These are phyloP conservation scores for Pouteria campechiana DNA, from an alignment of 179 eudicot genomes.

Conservation along the genomic window DNA sequence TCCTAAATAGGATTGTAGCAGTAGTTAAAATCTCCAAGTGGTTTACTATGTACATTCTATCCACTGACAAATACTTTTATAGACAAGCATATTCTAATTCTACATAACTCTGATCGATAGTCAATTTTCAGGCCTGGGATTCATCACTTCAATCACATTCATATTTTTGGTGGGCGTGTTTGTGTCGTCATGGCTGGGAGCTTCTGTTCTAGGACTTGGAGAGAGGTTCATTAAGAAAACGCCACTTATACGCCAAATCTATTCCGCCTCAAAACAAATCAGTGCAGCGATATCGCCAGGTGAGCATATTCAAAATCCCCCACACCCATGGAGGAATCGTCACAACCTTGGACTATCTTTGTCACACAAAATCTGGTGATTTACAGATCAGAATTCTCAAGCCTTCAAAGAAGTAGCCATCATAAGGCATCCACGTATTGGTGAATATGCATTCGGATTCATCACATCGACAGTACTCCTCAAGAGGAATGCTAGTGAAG, in stretches of 20 bases:
- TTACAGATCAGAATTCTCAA: conserved; percentile 49
- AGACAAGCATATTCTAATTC: no score
- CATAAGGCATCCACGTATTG: conserved; percentile 58
- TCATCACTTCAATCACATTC: conserved; percentile 55
- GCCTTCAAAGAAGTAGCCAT: conserved; percentile 81
- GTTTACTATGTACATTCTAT: no score
- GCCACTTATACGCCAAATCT: conserved; percentile 66
- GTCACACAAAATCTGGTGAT: not conserved
- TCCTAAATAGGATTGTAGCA: no score
- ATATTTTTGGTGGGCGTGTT: conserved; percentile 73
- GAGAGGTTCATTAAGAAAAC: conserved; percentile 71
- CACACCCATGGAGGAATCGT: not conserved
- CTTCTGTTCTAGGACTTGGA: conserved; percentile 54
- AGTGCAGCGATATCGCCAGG: conserved; percentile 78
- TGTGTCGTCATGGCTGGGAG: conserved; percentile 76
- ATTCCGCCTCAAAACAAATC: conserved; percentile 65
- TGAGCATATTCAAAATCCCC: conserved; percentile 2
- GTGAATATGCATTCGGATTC: conserved; percentile 65
- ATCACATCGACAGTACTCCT: conserved; percentile 61
- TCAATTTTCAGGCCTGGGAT: conserved; percentile 60
- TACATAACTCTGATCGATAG: no score
- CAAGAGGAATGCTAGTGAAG: conserved; percentile 35
- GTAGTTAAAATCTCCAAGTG: no score
- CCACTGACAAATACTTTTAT: no score
- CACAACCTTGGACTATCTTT: not conserved